phyloP scores from a whole-genome alignment of 306 rosid genomes.

The Datisca glomerata region DNA sequence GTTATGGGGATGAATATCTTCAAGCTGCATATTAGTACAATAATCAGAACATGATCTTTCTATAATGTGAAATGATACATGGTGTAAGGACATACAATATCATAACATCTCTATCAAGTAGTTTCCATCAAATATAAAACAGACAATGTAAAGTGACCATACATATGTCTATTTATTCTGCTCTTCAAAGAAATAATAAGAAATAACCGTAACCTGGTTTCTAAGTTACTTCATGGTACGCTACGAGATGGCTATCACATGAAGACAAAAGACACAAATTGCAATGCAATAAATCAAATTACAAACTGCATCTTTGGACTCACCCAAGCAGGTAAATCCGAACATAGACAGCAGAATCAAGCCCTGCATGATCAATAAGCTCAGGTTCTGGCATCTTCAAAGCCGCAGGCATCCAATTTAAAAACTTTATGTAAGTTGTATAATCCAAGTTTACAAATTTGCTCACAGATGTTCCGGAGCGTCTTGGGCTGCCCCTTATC shows the following conservation, averaged over 20 bases:
- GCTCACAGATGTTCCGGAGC: conserved; percentile 20
- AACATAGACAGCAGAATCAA: conserved; percentile 73
- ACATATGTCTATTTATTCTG: neutral
- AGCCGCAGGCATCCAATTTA: conserved; percentile 95
- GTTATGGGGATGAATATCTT: conserved; percentile 66
- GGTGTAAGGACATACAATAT: neutral
- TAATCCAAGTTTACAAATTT: conserved; percentile 61
- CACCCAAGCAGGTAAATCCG: conserved; percentile 85
- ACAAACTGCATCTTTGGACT: conserved; percentile 11
- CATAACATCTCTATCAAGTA: too few species aligned
- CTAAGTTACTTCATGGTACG: neutral
- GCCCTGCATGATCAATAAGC: conserved; percentile 85
- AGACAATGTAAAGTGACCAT: neutral
- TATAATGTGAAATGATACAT: conserved; percentile 1
- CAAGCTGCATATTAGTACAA: conserved; percentile 31
- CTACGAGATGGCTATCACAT: neutral
- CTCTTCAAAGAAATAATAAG: neutral
- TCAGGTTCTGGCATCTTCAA: conserved; percentile 84
- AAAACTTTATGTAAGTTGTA: conserved; percentile 44
- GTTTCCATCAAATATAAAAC: neutral
- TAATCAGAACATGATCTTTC: conserved; percentile 9
- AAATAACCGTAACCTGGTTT: neutral
- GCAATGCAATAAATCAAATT: neutral
- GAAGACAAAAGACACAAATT: neutral
- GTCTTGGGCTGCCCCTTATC: conserved; percentile 61